A percentile compares a stretch with the other conserved stretches of the same genome.
Evolutionary conservation across 805 yeast species (phyloP).

Genomic region (Saccharomyces mikatae): DNA sequence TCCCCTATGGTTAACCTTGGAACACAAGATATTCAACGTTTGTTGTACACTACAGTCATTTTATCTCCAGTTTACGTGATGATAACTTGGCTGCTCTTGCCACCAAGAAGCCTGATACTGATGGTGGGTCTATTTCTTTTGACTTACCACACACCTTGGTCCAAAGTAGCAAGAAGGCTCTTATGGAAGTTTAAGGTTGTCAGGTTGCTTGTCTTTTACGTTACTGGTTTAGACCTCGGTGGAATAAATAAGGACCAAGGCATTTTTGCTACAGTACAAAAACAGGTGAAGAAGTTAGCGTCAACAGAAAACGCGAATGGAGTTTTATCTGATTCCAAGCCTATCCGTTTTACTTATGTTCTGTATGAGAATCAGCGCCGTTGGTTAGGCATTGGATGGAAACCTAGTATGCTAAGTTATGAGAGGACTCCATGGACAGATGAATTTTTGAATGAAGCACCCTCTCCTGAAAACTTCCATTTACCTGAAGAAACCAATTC

Average conservation of each 20-base stretch:
- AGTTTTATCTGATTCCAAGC: constrained; percentile 16
- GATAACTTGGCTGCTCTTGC: constrained; percentile 55
- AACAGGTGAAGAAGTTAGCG: constrained; percentile 31
- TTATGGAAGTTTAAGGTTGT: constrained; percentile 74
- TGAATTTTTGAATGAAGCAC: constrained; percentile 82
- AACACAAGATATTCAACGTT: constrained; percentile 67
- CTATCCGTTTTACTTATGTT: constrained; percentile 82
- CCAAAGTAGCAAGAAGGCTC: constrained; percentile 72
- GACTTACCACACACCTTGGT: constrained; percentile 82
- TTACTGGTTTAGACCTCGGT: constrained; percentile 79
- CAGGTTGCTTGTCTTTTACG: constrained; percentile 64
- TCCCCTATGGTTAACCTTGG: constrained; percentile 79
- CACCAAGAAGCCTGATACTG: constrained; percentile 61
- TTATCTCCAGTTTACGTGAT: constrained; percentile 79
- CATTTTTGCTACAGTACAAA: constrained; percentile 37
- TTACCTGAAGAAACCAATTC: constrained; percentile 70
- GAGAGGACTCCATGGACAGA: constrained; percentile 97
- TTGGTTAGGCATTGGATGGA: constrained; percentile 98
- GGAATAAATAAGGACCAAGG: constrained; percentile 38
- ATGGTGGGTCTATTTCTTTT: constrained; percentile 51
- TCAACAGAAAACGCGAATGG: constrained; percentile 15
- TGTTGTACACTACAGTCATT: constrained; percentile 75
- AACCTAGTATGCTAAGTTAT: constrained; percentile 81
- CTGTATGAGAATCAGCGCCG: constrained; percentile 90
- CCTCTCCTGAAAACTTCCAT: constrained; percentile 70